A percentile compares a stretch with the other conserved stretches of the same genome.
Conservation (phyloP, 148 eudicot species). For the Vaccinium darrowii region DNA sequence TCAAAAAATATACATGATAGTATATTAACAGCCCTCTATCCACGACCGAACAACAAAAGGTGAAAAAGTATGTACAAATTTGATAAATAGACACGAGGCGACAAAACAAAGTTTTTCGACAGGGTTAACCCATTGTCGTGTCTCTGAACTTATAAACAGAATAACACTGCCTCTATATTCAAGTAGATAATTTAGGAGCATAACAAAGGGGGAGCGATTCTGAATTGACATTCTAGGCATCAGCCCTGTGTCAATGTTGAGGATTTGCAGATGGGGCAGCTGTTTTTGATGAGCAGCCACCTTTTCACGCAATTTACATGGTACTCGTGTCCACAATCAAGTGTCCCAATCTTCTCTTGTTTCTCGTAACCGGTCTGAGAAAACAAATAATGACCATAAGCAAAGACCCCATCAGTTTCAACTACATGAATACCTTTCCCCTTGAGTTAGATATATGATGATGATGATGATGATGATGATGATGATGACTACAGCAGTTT, state of each 20-base stretch:
- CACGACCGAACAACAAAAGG: background rate
- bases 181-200: too few relatives aligned
- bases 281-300: too few relatives aligned
- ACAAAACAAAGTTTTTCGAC: slow-evolving; percentile 17
- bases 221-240: too few relatives aligned
- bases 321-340: too few relatives aligned
- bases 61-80: slow-evolving; percentile 34
- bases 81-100: slow-evolving; percentile 23
- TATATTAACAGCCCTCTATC: background rate
- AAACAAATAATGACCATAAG: too few relatives aligned
- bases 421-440: background rate
- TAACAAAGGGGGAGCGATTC: too few relatives aligned
- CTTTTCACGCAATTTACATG: too few relatives aligned
- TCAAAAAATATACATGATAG: slow-evolving; percentile 6
- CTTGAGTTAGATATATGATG: background rate
- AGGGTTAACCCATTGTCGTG: background rate
- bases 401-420: background rate
- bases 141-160: slow-evolving; percentile 19
- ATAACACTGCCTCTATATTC: too few relatives aligned
- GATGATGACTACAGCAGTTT: background rate
- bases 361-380: too few relatives aligned
- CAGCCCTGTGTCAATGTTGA: too few relatives aligned
- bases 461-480: background rate
- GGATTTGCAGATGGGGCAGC: too few relatives aligned
- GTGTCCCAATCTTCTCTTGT: too few relatives aligned